Percentiles rank a stretch among this genome's conserved stretches.
phyloP scores from a whole-genome alignment of 345 rosid species.

The Camelina hispida region DNA sequence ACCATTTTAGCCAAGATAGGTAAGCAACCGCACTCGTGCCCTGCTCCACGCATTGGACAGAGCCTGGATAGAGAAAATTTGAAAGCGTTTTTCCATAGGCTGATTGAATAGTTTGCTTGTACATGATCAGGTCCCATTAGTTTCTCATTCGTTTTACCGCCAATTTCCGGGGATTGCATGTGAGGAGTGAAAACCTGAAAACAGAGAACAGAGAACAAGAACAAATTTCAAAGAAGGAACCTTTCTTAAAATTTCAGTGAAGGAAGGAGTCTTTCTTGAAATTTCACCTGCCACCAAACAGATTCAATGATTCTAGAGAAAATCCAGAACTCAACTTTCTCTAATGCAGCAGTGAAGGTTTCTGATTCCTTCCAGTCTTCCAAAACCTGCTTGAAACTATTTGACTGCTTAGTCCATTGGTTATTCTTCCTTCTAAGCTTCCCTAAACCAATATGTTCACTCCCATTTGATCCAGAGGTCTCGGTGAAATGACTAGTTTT shows the following conservation, averaged over 20 bases:
- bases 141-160: conserved; percentile 50
- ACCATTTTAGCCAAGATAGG: conserved; percentile 79
- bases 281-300: conserved; percentile 93
- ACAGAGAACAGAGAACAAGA: background rate
- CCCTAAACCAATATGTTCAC: conserved; percentile 20
- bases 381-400: conserved; percentile 48
- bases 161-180: conserved; percentile 67
- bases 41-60: conserved; percentile 83
- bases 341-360: conserved; percentile 70
- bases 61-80: conserved; percentile 68
- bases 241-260: background rate
- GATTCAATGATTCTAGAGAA: conserved; percentile 94
- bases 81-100: conserved; percentile 80
- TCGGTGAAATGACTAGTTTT: conserved; percentile 45
- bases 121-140: conserved; percentile 68
- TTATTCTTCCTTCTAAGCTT: conserved; percentile 26
- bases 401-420: conserved; percentile 9
- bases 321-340: conserved; percentile 85
- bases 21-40: conserved; percentile 93
- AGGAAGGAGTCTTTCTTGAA: background rate
- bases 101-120: conserved; percentile 73
- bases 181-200: conserved; percentile 83
- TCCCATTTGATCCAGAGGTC: conserved; percentile 53
- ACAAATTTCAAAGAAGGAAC: background rate
- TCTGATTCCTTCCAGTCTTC: conserved; percentile 90